Evolutionary conservation across 257 asterid genomes (phyloP).

Genomic region (Catharanthus roseus): DNA sequence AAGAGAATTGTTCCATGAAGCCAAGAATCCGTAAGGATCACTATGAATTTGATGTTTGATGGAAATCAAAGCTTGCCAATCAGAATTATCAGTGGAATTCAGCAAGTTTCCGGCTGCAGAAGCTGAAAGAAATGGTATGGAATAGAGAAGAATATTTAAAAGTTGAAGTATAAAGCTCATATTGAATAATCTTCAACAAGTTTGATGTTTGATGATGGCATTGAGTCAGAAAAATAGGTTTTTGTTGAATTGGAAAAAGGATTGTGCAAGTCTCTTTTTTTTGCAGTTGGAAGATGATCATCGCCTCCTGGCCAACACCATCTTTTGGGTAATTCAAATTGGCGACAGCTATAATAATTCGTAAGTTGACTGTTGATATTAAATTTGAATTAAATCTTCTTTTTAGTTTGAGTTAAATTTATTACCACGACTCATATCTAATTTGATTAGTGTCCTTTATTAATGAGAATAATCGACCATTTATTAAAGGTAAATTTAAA

Average conservation of each 20-base stretch:
- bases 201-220: background rate
- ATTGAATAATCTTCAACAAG: background rate
- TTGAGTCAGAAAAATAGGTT: background rate
- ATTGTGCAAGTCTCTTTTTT: too few species aligned
- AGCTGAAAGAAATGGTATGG: background rate
- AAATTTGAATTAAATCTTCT: too few species aligned
- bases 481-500: too few species aligned
- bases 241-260: background rate
- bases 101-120: background rate
- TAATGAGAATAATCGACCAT: too few species aligned
- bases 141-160: background rate
- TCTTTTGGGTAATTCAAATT: too few species aligned
- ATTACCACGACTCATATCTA: too few species aligned
- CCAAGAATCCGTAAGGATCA: background rate
- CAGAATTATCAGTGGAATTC: background rate
- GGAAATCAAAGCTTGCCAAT: constrained; percentile 7
- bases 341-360: too few species aligned
- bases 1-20: background rate
- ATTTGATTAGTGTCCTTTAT: too few species aligned
- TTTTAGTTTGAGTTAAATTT: too few species aligned
- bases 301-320: too few species aligned
- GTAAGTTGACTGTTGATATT: too few species aligned
- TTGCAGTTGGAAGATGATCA: too few species aligned
- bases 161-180: background rate
- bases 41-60: background rate